These are phyloP conservation scores for Dicorynia guianensis DNA, from an alignment of 306 rosid species.

Conservation along the genomic window DNA sequence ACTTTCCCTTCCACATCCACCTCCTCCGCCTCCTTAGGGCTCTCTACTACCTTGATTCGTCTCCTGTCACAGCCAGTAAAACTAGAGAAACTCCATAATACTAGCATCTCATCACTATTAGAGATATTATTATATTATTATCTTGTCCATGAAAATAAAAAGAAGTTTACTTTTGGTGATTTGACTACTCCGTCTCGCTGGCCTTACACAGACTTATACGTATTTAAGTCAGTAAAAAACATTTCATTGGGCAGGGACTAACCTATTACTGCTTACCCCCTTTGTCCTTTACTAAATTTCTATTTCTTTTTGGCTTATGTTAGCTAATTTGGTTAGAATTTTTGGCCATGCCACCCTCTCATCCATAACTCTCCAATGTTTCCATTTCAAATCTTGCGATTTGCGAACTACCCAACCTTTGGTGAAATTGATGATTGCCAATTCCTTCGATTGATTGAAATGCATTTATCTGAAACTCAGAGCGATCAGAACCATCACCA, in stretches of 20 bases:
- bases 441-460: constrained; percentile 30
- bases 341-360: constrained; percentile 41
- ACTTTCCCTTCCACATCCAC: neutral
- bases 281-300: constrained; percentile 86
- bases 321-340: constrained; percentile 68
- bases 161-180: constrained; percentile 64
- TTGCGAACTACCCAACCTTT: constrained; percentile 18
- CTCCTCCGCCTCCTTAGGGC: constrained; percentile 65
- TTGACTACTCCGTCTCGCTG: constrained; percentile 90
- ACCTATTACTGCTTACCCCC: constrained; percentile 67
- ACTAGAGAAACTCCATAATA: constrained; percentile 55
- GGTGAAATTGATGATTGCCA: constrained; percentile 55
- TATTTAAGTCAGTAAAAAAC: constrained; percentile 79
- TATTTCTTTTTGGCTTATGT: constrained; percentile 58
- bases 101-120: constrained; percentile 44
- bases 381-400: constrained; percentile 40
- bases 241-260: constrained; percentile 60
- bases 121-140: neutral
- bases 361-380: constrained; percentile 42
- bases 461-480: constrained; percentile 34
- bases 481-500: constrained; percentile 59
- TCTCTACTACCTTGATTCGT: neutral
- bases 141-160: constrained; percentile 40
- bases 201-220: constrained; percentile 74
- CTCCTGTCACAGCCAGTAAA: constrained; percentile 46